Conservation (phyloP, 352 stramenopile species). For the Phytophthora pini region DNA sequence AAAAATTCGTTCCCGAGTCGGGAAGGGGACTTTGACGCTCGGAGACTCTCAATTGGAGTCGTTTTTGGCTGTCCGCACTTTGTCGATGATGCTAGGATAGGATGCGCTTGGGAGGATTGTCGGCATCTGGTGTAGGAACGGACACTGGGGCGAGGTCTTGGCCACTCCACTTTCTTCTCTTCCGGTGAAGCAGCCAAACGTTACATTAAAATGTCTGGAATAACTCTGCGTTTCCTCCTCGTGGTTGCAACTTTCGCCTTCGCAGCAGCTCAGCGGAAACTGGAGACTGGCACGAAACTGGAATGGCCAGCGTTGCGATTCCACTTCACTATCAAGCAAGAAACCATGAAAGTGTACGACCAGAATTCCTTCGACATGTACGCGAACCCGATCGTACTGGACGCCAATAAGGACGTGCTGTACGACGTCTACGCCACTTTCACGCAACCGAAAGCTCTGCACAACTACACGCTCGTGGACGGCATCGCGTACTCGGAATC, state of each 20-base stretch:
- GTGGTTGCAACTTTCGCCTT: background rate
- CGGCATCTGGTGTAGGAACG: slow-evolving; percentile 8
- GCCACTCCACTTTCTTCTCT: slow-evolving; percentile 9
- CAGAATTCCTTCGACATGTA: slow-evolving; percentile 36
- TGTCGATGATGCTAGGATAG: slow-evolving; percentile 11
- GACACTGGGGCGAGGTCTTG: background rate
- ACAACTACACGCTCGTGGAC: slow-evolving; percentile 42
- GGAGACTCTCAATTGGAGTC: background rate
- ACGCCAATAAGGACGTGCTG: slow-evolving; percentile 18
- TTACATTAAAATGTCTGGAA: background rate
- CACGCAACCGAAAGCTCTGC: slow-evolving; percentile 15
- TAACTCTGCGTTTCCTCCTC: slow-evolving; percentile 3
- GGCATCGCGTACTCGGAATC: slow-evolving; percentile 27
- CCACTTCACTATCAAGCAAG: slow-evolving; percentile 42
- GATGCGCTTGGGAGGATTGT: slow-evolving; percentile 5
- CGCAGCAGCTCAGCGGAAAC: slow-evolving; percentile 5
- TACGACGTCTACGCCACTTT: slow-evolving; percentile 37
- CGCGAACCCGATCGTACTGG: slow-evolving; percentile 27
- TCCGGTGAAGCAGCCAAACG: no score
- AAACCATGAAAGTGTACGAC: slow-evolving; percentile 37
- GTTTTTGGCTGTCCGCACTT: slow-evolving; percentile 1
- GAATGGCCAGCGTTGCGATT: slow-evolving; percentile 33
- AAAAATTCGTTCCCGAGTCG: slow-evolving; percentile 2
- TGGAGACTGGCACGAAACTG: slow-evolving; percentile 8
- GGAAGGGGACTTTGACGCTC: background rate